A percentile compares a stretch with the other conserved stretches of the same genome.
Evolutionary conservation across 208 protist genomes (phyloP).

Genomic region (Angomonas ambiguus): DNA sequence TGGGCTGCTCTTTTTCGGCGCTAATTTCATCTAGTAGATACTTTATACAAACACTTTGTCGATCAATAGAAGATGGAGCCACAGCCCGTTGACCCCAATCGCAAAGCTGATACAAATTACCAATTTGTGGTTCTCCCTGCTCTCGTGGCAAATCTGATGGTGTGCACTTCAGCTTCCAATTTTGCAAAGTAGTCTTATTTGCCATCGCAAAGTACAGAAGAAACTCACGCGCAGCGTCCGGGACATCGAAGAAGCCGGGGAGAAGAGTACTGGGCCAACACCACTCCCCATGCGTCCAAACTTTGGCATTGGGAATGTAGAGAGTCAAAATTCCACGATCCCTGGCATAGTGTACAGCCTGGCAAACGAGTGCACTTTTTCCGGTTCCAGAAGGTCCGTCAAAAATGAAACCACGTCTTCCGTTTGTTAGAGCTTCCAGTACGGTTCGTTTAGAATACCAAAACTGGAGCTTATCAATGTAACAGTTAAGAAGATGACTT

Average conservation of each 20-base stretch:
- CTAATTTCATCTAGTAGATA: conserved; percentile 88
- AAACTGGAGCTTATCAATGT: conserved; percentile 83
- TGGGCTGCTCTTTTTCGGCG: conserved; percentile 73
- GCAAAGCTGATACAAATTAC: conserved; percentile 77
- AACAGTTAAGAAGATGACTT: conserved; percentile 85
- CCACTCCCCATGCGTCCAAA: conserved; percentile 90
- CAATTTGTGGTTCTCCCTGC: conserved; percentile 63
- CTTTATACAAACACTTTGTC: conserved; percentile 87
- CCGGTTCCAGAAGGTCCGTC: conserved; percentile 83
- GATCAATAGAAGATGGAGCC: conserved; percentile 83
- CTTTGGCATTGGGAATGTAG: conserved; percentile 81
- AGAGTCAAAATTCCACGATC: conserved; percentile 66
- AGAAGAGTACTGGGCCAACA: conserved; percentile 89
- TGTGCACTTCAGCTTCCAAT: conserved; percentile 68
- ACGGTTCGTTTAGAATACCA: conserved; percentile 70
- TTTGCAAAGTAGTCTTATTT: conserved; percentile 49
- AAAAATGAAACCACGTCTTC: conserved; percentile 74
- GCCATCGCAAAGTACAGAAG: conserved; percentile 73
- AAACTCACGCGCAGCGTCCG: conserved; percentile 77
- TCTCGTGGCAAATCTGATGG: conserved; percentile 80
- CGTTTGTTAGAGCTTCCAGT: conserved; percentile 54
- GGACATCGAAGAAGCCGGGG: conserved; percentile 89
- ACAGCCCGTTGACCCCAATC: conserved; percentile 76
- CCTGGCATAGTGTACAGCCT: conserved; percentile 85
- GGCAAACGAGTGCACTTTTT: conserved; percentile 87